Base-by-base conservation (phyloP, 2,329 filamentous ascomycete species). In the Ramichloridium luteum region DNA sequence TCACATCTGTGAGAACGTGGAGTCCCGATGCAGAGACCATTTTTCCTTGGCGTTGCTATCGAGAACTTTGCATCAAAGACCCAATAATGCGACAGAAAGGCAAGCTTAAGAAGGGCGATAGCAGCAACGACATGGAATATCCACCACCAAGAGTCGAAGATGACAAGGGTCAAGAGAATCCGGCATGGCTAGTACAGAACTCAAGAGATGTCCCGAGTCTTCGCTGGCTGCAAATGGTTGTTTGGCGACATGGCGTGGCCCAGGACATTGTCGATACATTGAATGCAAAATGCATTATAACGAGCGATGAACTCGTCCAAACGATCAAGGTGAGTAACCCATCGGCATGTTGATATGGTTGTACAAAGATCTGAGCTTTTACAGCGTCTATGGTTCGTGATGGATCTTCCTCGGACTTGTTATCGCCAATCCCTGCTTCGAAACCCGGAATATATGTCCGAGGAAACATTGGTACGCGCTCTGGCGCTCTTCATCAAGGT, bases 401-500 rank as follows among this genome's bases (percentile, higher is more conserved):
- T 84, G 61, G 80, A 85, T 46, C 58, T 77, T 3, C 59, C 70
- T 1, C 73, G 71, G 10, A 77, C 65, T 30, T 45, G 41, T 1
- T 59, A 67, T 10, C 72, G 82, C 1, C 54, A 64, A 4, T 59
- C 59, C 2, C 58, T 77, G 4, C 52, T 83, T 4, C 60, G 60
- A 16, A 72, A 72, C 50, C 31, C 32, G 6, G 42, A 47, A 0
- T 60, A 76, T 28, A 79, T 79, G 65, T 59, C 65, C 6, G 60
- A 77, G 35, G 37, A 51, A 3, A 73, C 82, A 47, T 53, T 90
- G 6, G 69, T 72, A 48, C 63, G 70, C 30, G 64, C 70, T 3
- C 70, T 74, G 27, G 54, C 77, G 37, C 76, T 88, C 58, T 60
- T 82, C 41, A 49, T 81, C 39, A 86, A 88, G 57, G 66, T 90